These are phyloP conservation scores for Colletotrichum limetticola DNA, from an alignment of 2,329 filamentous ascomycete species.

Conservation along the genomic window DNA sequence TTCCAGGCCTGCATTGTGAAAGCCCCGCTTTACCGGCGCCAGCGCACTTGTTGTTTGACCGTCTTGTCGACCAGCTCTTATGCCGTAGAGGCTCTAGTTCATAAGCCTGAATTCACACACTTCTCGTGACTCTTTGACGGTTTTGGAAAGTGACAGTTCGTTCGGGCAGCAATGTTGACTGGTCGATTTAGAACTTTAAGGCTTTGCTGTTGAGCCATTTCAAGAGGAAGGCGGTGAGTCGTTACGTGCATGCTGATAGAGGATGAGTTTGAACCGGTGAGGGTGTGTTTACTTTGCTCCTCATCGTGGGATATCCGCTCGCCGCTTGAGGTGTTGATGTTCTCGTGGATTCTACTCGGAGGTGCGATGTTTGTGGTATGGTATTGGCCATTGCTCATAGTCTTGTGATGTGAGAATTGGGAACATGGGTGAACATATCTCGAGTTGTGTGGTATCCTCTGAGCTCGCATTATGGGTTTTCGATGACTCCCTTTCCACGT, in stretches of 20 bases:
- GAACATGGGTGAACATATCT: too few species aligned
- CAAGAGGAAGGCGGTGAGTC: not conserved
- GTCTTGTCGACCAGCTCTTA: not conserved
- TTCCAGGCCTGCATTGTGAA: not conserved
- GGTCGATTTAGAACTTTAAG: not conserved
- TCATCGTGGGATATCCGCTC: too few species aligned
- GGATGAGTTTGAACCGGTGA: not conserved
- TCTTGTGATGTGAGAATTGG: too few species aligned
- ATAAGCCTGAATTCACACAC: not conserved
- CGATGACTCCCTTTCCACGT: too few species aligned
- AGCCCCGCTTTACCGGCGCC: not conserved
- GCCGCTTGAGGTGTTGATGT: too few species aligned
- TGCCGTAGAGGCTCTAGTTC: not conserved
- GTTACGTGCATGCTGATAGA: not conserved
- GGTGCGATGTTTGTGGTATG: too few species aligned
- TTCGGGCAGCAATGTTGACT: not conserved
- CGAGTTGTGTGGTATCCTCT: too few species aligned
- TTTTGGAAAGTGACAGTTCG: not conserved
- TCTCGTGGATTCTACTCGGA: too few species aligned
- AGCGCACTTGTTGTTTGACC: not conserved
- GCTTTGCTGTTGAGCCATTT: too few species aligned
- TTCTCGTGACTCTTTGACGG: not conserved
- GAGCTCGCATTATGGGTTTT: too few species aligned
- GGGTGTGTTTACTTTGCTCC: not conserved
- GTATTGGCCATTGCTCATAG: too few species aligned